Conservation (phyloP, 1,284 basidiomycete genomes). For the Rhodotorula sp. region DNA sequence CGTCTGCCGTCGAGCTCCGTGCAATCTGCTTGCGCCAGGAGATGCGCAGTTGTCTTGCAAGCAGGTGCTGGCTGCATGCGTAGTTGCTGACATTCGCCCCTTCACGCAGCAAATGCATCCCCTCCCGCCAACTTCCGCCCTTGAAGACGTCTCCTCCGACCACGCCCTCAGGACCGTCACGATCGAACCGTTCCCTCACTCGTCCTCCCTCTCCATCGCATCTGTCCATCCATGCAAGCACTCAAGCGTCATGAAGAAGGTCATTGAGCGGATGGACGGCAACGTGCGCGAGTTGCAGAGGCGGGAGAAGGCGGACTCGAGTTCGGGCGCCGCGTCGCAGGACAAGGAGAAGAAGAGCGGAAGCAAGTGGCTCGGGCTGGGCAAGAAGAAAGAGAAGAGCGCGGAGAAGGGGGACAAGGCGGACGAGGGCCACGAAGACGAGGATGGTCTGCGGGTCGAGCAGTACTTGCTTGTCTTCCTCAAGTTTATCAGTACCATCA, state of each 20-base stretch:
- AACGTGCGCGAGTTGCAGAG: slow-evolving; percentile 54
- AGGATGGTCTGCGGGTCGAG: slow-evolving; percentile 90
- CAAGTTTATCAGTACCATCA: slow-evolving; percentile 92
- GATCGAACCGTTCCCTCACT: slow-evolving; percentile 94
- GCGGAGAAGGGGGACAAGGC: slow-evolving; percentile 28
- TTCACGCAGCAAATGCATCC: slow-evolving; percentile 71
- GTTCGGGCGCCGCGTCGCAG: slow-evolving; percentile 43
- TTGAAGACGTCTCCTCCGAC: slow-evolving; percentile 95
- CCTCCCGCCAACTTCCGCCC: slow-evolving; percentile 83
- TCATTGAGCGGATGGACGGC: slow-evolving; percentile 95
- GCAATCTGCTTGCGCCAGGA: no score
- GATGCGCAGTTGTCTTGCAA: no score
- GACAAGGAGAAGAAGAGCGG: slow-evolving; percentile 71
- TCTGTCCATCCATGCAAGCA: slow-evolving; percentile 99
- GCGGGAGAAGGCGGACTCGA: slow-evolving; percentile 45
- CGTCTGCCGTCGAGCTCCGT: slow-evolving; percentile 46
- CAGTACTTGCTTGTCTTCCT: slow-evolving; percentile 66
- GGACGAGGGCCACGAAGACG: slow-evolving; percentile 63
- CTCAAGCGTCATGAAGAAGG: slow-evolving; percentile 99
- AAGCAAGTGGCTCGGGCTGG: slow-evolving; percentile 50
- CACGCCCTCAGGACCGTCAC: slow-evolving; percentile 99
- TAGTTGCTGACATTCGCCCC: no score
- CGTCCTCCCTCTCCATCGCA: slow-evolving; percentile 64
- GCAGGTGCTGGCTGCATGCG: no score
- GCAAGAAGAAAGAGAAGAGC: slow-evolving; percentile 36